These are phyloP conservation scores for Lentithecium fluviatile DNA, from an alignment of 495 filamentous ascomycete species.

Conservation along the genomic window DNA sequence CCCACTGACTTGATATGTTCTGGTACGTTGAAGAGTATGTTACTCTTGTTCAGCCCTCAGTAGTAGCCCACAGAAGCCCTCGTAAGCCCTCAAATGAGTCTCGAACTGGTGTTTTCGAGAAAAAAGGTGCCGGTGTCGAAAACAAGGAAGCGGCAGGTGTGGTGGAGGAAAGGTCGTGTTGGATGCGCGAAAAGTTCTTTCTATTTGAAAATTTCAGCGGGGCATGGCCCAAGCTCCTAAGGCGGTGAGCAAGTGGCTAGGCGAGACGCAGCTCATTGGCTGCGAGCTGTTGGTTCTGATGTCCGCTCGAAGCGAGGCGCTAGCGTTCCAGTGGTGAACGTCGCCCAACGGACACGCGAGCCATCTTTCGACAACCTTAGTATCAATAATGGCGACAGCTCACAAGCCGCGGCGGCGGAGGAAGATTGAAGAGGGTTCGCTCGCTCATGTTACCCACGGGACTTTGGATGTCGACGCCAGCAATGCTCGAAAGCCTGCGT, in stretches of 20 bases:
- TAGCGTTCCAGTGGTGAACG: neutral
- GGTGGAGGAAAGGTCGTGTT: slow-evolving; percentile 10
- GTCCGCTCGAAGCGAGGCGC: neutral
- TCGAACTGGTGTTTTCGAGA: slow-evolving; percentile 16
- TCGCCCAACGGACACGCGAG: neutral
- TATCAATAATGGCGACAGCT: slow-evolving; percentile 38
- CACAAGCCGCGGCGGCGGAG: slow-evolving; percentile 63
- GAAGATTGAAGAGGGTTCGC: slow-evolving; percentile 47
- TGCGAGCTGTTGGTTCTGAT: no score
- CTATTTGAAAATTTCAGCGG: neutral
- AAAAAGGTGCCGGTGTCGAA: slow-evolving; percentile 1
- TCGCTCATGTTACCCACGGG: slow-evolving; percentile 52
- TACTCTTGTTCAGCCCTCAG: slow-evolving; percentile 27
- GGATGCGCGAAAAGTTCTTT: slow-evolving; percentile 9
- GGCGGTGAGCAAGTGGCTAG: slow-evolving; percentile 8
- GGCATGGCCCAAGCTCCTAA: slow-evolving; percentile 13
- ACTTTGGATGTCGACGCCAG: slow-evolving; percentile 50
- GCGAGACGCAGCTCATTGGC: neutral
- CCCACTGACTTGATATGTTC: slow-evolving; percentile 37
- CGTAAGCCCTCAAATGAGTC: slow-evolving; percentile 28
- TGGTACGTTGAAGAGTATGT: slow-evolving; percentile 17
- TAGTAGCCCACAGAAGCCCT: slow-evolving; percentile 28
- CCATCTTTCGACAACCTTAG: neutral
- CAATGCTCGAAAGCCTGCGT: slow-evolving; percentile 56
- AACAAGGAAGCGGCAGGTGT: slow-evolving; percentile 2